These are phyloP conservation scores for Hirschioporus abietinus DNA, from an alignment of 768 basidiomycete genomes.

Conservation along the genomic window DNA sequence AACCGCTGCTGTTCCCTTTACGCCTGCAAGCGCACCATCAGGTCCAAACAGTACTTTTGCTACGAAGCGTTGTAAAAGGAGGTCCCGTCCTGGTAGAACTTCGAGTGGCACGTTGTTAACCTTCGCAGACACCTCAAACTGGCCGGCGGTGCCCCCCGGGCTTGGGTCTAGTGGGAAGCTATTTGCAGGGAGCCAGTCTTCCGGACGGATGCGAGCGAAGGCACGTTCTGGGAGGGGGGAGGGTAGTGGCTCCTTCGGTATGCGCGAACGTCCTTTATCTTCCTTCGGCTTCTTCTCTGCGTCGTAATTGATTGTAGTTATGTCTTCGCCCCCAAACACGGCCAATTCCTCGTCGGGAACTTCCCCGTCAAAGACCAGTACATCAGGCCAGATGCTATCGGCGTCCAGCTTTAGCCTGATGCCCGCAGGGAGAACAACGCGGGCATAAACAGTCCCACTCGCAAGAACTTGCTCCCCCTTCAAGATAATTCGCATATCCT, in stretches of 20 bases:
- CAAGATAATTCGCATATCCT: conserved; percentile 64
- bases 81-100: conserved; percentile 73
- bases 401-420: conserved; percentile 64
- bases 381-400: conserved; percentile 64
- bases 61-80: conserved; percentile 71
- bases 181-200: conserved; percentile 54
- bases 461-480: conserved; percentile 46
- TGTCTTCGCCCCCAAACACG: conserved; percentile 3
- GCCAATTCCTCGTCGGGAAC: conserved; percentile 30
- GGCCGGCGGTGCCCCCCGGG: conserved; percentile 45
- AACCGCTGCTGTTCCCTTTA: conserved; percentile 60
- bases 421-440: conserved; percentile 62
- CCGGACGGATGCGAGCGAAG: conserved; percentile 70
- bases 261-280: conserved; percentile 24
- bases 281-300: conserved; percentile 12
- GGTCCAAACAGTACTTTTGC: conserved; percentile 65
- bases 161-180: conserved; percentile 36
- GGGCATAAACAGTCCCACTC: conserved; percentile 63
- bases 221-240: conserved; percentile 66
- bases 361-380: conserved; percentile 72
- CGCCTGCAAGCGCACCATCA: conserved; percentile 62
- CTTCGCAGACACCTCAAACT: conserved; percentile 55
- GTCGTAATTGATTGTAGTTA: conserved; percentile 1
- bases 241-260: conserved; percentile 46
- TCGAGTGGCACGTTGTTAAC: conserved; percentile 71